Conservation (phyloP, 805 yeast genomes). For the Lachancea nothofagi region DNA sequence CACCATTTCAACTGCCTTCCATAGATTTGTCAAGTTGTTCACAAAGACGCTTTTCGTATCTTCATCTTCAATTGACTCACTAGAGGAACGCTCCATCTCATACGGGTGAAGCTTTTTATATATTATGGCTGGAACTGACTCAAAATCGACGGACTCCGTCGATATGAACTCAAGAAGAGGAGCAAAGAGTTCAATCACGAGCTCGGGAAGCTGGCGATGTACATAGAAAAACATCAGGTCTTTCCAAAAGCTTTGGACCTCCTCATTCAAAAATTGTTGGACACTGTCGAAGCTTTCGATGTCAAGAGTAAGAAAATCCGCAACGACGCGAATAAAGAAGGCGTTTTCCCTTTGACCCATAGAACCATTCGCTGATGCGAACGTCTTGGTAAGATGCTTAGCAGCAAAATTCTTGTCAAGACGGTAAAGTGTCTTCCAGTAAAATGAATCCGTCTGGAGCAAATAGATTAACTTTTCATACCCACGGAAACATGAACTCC, state of each 20-base stretch:
- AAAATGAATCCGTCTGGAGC: conserved; percentile 75
- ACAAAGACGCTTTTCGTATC: conserved; percentile 69
- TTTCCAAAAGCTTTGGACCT: conserved; percentile 38
- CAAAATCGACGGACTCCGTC: conserved; percentile 50
- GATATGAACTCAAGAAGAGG: conserved; percentile 36
- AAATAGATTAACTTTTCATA: conserved; percentile 77
- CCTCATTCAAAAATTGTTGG: conserved; percentile 24
- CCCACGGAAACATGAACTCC: conserved; percentile 19
- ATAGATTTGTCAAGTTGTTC: conserved; percentile 61
- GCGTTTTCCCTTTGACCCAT: conserved; percentile 58
- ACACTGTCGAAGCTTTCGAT: conserved; percentile 27
- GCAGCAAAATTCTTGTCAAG: conserved; percentile 29
- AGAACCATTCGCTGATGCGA: conserved; percentile 27
- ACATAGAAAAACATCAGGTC: conserved; percentile 37
- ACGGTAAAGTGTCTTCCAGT: conserved; percentile 53
- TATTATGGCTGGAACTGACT: conserved; percentile 70
- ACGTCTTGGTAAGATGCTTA: conserved; percentile 27
- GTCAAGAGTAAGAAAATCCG: conserved; percentile 40
- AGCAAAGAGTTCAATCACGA: conserved; percentile 30
- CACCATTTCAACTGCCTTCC: conserved; percentile 64
- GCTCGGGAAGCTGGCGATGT: conserved; percentile 34
- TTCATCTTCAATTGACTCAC: conserved; percentile 71
- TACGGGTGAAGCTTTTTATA: conserved; percentile 38
- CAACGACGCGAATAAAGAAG: conserved; percentile 55
- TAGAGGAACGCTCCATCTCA: conserved; percentile 43